phyloP scores from a whole-genome alignment of 2,329 filamentous ascomycete species.

The Colletotrichum kahawae region DNA sequence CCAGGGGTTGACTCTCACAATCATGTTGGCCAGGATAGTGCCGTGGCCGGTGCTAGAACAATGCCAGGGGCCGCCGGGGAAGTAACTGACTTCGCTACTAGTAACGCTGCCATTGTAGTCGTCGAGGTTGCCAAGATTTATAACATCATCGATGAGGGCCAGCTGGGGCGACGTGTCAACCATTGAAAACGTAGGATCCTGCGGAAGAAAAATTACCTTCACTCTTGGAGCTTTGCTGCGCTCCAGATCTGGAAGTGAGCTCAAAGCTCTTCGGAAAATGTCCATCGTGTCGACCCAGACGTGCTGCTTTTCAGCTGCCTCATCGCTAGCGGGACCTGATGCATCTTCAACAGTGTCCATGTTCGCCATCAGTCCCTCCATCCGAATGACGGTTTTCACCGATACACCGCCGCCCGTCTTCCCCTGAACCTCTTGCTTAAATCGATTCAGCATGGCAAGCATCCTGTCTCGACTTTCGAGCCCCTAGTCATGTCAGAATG shows the following conservation, averaged over 20 bases:
- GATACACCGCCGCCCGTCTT: not conserved
- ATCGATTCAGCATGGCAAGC: not conserved
- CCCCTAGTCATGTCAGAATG: not conserved
- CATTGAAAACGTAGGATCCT: fast-evolving
- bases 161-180: fast-evolving
- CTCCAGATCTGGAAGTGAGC: not conserved
- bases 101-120: not conserved
- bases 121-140: not conserved
- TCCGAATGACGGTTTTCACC: not conserved
- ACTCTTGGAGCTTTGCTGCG: not conserved
- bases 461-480: not conserved
- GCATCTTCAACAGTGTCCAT: not conserved
- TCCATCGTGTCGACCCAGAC: not conserved
- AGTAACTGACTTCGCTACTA: not conserved
- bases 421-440: not conserved
- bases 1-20: not conserved
- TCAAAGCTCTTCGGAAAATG: not conserved
- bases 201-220: not conserved
- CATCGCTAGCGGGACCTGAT: not conserved
- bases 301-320: not conserved
- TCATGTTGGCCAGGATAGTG: not conserved
- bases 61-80: not conserved
- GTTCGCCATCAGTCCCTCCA: not conserved
- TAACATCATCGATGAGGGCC: not conserved
- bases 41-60: not conserved